phyloP scores from a whole-genome alignment of 2,329 filamentous ascomycete species.

The Colletotrichum truncatum region DNA sequence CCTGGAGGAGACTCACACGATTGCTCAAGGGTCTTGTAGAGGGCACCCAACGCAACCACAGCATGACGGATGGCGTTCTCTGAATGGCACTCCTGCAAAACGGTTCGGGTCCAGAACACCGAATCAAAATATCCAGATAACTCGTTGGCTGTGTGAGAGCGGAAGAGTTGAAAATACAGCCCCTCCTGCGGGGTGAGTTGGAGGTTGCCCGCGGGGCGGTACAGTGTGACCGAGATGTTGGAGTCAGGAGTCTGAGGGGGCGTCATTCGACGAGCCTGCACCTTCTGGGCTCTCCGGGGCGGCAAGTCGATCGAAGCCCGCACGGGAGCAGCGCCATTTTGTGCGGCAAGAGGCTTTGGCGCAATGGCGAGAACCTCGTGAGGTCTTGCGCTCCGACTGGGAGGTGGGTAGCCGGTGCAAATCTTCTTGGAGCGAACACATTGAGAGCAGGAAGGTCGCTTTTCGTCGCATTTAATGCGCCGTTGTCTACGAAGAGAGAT shows the following conservation, averaged over 20 bases:
- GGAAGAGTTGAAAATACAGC: slow-evolving; percentile 71
- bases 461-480: slow-evolving; percentile 74
- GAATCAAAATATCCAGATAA: slow-evolving; percentile 75
- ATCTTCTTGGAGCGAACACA: slow-evolving; percentile 66
- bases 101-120: slow-evolving; percentile 70
- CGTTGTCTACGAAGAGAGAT: slow-evolving; percentile 55
- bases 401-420: slow-evolving; percentile 71
- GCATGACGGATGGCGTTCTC: slow-evolving; percentile 71
- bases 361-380: slow-evolving; percentile 60
- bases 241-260: slow-evolving; percentile 44
- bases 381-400: slow-evolving; percentile 55
- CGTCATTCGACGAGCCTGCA: slow-evolving; percentile 31
- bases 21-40: slow-evolving; percentile 74
- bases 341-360: slow-evolving; percentile 51
- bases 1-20: slow-evolving; percentile 59
- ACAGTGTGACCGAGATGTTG: slow-evolving; percentile 42
- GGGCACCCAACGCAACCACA: slow-evolving; percentile 71
- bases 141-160: slow-evolving; percentile 67
- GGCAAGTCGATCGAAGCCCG: slow-evolving; percentile 32
- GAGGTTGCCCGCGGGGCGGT: slow-evolving; percentile 54
- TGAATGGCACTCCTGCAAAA: slow-evolving; percentile 70
- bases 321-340: slow-evolving; percentile 26
- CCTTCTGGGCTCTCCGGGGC: slow-evolving; percentile 24
- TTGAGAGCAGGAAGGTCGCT: slow-evolving; percentile 66
- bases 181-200: slow-evolving; percentile 61